phyloP scores from a whole-genome alignment of 305 asterid genomes.

The Fraxinus ornus region DNA sequence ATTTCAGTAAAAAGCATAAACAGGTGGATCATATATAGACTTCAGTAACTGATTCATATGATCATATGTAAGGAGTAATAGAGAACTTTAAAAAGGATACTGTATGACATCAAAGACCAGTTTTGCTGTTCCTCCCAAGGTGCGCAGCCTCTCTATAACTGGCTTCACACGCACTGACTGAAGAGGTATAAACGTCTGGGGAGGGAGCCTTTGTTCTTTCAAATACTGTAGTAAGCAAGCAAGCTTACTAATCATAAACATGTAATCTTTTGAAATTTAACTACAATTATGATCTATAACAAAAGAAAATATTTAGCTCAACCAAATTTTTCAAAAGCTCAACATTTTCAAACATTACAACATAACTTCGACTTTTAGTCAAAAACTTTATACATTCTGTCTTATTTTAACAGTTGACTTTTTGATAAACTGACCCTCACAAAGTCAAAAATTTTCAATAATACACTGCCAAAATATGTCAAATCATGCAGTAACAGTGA shows the following conservation, averaged over 20 bases:
- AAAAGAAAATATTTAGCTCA: constrained; percentile 13
- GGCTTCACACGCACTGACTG: constrained; percentile 93
- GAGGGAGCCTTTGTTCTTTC: constrained; percentile 99
- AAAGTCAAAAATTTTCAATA: neutral
- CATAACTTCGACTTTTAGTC: neutral
- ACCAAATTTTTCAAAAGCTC: constrained; percentile 5
- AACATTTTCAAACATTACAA: constrained; percentile 2
- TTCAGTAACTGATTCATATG: constrained; percentile 9
- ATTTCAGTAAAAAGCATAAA: neutral
- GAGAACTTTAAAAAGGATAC: constrained; percentile 61
- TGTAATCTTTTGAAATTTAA: constrained; percentile 4
- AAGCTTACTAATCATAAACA: constrained; percentile 30
- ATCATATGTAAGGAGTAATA: constrained; percentile 17
- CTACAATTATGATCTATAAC: neutral
- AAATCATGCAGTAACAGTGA: constrained; percentile 7
- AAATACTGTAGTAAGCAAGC: constrained; percentile 70
- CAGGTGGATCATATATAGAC: neutral
- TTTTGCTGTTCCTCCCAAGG: constrained; percentile 93
- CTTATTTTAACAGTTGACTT: neutral
- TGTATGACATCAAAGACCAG: constrained; percentile 88
- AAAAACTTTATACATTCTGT: neutral
- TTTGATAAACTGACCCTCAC: constrained; percentile 12
- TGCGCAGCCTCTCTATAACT: constrained; percentile 79
- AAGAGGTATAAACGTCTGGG: constrained; percentile 97
- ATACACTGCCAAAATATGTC: constrained; percentile 3